phyloP scores from a whole-genome alignment of 768 basidiomycete genomes.

The Leccinum rimulosum region DNA sequence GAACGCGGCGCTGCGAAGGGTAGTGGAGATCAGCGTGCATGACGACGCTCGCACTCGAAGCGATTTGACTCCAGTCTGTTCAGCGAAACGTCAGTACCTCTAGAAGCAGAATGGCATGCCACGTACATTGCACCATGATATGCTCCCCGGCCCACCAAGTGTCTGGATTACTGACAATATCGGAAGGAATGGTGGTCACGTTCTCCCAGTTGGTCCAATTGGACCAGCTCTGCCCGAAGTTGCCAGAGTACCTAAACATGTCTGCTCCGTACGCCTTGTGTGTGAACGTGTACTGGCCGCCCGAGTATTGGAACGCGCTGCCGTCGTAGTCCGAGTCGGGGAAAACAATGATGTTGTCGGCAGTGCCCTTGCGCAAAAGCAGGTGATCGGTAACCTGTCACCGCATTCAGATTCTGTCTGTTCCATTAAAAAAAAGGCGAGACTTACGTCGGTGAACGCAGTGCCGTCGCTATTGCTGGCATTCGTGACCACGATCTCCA shows the following conservation, averaged over 20 bases:
- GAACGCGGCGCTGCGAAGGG: conserved; percentile 66
- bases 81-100: conserved; percentile 2
- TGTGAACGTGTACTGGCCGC: conserved; percentile 69
- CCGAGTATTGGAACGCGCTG: conserved; percentile 51
- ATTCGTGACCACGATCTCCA: conserved; percentile 67
- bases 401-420: conserved; percentile 3
- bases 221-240: conserved; percentile 85
- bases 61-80: conserved; percentile 75
- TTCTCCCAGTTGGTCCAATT: conserved; percentile 79
- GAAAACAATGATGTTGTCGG: conserved; percentile 83
- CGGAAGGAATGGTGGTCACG: conserved; percentile 58
- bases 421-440: neutral
- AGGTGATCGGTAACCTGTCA: conserved; percentile 68
- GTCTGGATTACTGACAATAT: conserved; percentile 44
- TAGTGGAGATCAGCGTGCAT: conserved; percentile 77
- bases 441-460: conserved; percentile 55
- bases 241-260: conserved; percentile 80
- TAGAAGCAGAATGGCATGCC: neutral
- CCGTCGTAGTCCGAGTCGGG: conserved; percentile 76
- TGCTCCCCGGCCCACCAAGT: conserved; percentile 83
- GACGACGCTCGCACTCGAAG: conserved; percentile 59
- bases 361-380: conserved; percentile 73
- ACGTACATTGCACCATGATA: conserved; percentile 84
- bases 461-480: conserved; percentile 42
- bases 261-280: conserved; percentile 88